These are phyloP conservation scores for Gossypium herbaceum DNA, from an alignment of 345 rosid species.

Conservation along the genomic window DNA sequence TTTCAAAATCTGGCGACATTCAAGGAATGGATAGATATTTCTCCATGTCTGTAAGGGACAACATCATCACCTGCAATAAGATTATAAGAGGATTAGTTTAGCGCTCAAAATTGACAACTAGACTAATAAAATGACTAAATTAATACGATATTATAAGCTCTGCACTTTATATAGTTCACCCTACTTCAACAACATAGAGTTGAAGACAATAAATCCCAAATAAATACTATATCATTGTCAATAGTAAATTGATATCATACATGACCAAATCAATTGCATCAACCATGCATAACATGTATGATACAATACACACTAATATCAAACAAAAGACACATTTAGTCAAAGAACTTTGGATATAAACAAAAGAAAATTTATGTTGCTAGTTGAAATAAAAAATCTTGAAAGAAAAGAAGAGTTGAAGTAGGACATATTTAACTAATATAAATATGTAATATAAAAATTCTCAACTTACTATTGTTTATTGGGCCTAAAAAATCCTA, in stretches of 20 bases:
- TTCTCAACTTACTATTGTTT: neutral
- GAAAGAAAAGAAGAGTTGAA: neutral
- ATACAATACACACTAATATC: neutral
- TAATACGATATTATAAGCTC: neutral
- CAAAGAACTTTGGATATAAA: neutral
- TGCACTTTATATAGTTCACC: neutral
- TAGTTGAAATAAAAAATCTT: neutral
- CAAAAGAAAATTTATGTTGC: neutral
- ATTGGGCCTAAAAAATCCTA: neutral
- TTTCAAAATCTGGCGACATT: conserved; percentile 60
- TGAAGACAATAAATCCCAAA: conserved; percentile 1
- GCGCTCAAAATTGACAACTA: too few species aligned
- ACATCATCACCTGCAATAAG: conserved; percentile 63
- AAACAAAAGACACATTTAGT: neutral
- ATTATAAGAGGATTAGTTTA: neutral
- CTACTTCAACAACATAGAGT: neutral
- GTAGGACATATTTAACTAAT: neutral
- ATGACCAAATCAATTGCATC: neutral
- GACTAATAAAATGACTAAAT: too few species aligned
- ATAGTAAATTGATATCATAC: too few species aligned
- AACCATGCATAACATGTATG: neutral
- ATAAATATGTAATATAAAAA: neutral
- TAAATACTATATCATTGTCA: neutral
- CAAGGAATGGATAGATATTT: conserved; percentile 64
- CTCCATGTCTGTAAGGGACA: conserved; percentile 71